Percentiles rank a stretch among this genome's conserved stretches.
These are phyloP conservation scores for Takakia lepidozioides DNA, from an alignment of 225 moss, liverwort and hornwort species.

Conservation along the genomic window DNA sequence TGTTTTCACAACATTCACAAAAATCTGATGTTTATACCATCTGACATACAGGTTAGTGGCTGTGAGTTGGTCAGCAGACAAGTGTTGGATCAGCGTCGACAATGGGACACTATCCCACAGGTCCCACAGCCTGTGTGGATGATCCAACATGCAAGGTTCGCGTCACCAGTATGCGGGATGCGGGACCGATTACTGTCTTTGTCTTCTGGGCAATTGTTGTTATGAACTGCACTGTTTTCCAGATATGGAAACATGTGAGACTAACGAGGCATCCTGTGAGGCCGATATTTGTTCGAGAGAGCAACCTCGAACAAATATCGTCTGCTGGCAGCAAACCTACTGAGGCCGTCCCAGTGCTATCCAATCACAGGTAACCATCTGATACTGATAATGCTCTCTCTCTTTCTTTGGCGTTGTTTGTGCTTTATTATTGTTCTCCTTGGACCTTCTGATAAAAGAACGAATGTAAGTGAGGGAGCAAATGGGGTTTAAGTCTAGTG, in stretches of 20 bases:
- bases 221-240: conserved; percentile 23
- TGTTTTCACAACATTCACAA: too few relatives aligned
- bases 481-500: too few relatives aligned
- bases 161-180: conserved; percentile 47
- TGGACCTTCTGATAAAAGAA: too few relatives aligned
- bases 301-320: not conserved
- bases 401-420: too few relatives aligned
- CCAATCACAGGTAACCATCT: conserved; percentile 16
- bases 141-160: conserved; percentile 56
- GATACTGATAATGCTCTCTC: too few relatives aligned
- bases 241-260: conserved; percentile 27
- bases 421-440: too few relatives aligned
- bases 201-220: conserved; percentile 43
- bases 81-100: not conserved
- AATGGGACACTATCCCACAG: conserved; percentile 56
- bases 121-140: conserved; percentile 42
- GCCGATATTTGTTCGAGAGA: conserved; percentile 24
- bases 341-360: not conserved
- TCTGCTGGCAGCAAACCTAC: not conserved
- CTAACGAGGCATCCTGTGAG: conserved; percentile 18
- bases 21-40: too few relatives aligned
- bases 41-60: too few relatives aligned
- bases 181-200: conserved; percentile 40
- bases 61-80: too few relatives aligned
- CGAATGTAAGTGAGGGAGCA: too few relatives aligned